Base-by-base conservation (phyloP, 495 filamentous ascomycete species). In the Penicillium cosmopolitanum region DNA sequence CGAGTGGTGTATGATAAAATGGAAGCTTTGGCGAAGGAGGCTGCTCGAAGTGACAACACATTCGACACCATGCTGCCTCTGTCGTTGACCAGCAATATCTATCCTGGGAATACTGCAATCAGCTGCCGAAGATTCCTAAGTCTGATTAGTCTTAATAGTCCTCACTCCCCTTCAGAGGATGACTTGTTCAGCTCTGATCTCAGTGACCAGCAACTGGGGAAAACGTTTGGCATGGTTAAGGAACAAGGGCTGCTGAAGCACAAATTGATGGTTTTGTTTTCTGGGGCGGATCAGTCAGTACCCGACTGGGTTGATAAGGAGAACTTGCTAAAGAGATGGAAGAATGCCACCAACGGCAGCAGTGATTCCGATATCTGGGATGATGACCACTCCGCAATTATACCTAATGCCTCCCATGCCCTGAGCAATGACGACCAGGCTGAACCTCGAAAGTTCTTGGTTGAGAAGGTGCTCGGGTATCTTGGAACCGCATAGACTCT, bases 121-220 rank as follows among this genome's bases (percentile, higher is more conserved):
- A 86, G 71, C 81, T 48, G 63, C 85, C 89, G 36, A 70, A 67
- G 93, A 43, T 91, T 88, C 81, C 66, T 85, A 31, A 84, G 84
- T 58, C 76, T 97, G 13, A 80, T 82, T 10, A 85, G 80, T 47
- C 77, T 79, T 0, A 79, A 79, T 23, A 73, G 71, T 44, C 70
- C 81, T 33, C 60, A 84, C 64, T 51, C 70, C 21, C 79, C 75
- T 0, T 88, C 89, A 4, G 89, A 89, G 43, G 93, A 97, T 70
- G 94, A 97, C 68, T 87, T 89, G 62, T 97, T 96, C 74, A 90
- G 87, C 51, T 88, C 88, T n/a, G 90, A 93, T 70, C 72, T 96
- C 11, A 66, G 71, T 0, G 86, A 89, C 53, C 77, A 82, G 40
- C 73, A 80, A 58, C 67, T 93, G 15, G 56, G 50, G 23, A 64